These are phyloP conservation scores for Neohortaea acidophila DNA, from an alignment of 495 filamentous ascomycete species.

Conservation along the genomic window DNA sequence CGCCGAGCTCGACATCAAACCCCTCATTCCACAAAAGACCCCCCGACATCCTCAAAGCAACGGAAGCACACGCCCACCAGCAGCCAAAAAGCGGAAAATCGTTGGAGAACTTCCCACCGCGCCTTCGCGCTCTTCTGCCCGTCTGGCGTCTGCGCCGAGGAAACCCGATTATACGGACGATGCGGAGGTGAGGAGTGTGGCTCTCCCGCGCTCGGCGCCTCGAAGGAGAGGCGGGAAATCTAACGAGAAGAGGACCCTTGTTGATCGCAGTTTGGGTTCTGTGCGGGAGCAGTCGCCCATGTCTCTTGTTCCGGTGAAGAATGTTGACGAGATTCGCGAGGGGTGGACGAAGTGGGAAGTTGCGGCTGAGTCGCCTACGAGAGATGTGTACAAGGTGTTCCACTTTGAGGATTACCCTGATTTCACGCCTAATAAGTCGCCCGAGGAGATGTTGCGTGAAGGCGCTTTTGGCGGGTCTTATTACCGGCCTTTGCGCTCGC, in stretches of 20 bases:
- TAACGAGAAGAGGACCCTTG: not conserved
- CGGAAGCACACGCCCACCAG: conserved; percentile 3
- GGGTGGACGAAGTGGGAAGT: conserved; percentile 31
- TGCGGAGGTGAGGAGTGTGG: conserved; percentile 4
- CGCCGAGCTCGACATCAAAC: conserved; percentile 25
- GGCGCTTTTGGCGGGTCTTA: conserved; percentile 35
- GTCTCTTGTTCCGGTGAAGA: conserved; percentile 15
- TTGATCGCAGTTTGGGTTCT: not conserved
- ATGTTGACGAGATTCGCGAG: conserved; percentile 23
- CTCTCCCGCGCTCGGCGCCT: conserved; percentile 1
- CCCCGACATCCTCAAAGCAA: too few relatives aligned
- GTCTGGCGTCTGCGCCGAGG: conserved; percentile 21
- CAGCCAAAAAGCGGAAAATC: conserved; percentile 20
- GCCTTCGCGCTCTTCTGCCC: conserved; percentile 26
- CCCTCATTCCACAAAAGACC: conserved; percentile 24
- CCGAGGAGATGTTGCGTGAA: conserved; percentile 33
- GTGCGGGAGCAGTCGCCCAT: not conserved
- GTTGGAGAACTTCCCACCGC: conserved; percentile 3
- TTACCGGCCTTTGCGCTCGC: conserved; percentile 31
- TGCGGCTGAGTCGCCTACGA: conserved; percentile 24
- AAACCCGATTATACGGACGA: conserved; percentile 21
- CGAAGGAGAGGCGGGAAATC: conserved; percentile 1
- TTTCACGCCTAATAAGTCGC: conserved; percentile 36
- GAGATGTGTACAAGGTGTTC: conserved; percentile 27
- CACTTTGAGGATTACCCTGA: conserved; percentile 29